A percentile compares a stretch with the other conserved stretches of the same genome.
Evolutionary conservation across 345 rosid species (phyloP).

Genomic region (Camelina neglecta): DNA sequence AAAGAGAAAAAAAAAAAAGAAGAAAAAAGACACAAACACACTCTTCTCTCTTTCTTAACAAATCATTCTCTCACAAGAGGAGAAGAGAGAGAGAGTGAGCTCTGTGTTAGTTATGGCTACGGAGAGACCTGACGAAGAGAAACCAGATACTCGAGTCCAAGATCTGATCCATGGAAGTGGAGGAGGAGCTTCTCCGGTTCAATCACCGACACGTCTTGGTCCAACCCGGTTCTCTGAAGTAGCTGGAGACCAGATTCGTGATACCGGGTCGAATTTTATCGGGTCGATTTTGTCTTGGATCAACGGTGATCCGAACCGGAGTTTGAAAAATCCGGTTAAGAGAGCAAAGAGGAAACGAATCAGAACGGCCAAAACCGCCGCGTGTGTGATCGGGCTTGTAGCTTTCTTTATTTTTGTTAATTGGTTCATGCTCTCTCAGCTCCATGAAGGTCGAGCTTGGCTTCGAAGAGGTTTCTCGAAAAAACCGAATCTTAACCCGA

Average conservation of each 20-base stretch:
- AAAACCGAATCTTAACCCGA: slow-evolving; percentile 24
- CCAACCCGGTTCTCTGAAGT: slow-evolving; percentile 50
- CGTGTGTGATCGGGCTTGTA: slow-evolving; percentile 55
- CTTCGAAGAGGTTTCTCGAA: slow-evolving; percentile 41
- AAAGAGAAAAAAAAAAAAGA: slow-evolving; percentile 9
- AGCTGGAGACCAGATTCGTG: slow-evolving; percentile 26
- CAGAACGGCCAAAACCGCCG: slow-evolving; percentile 52
- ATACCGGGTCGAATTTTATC: slow-evolving; percentile 25
- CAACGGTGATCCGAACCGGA: slow-evolving; percentile 47
- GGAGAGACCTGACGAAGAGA: slow-evolving; percentile 45
- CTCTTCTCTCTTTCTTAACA: slow-evolving; percentile 19
- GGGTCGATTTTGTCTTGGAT: slow-evolving; percentile 44
- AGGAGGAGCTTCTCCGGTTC: slow-evolving; percentile 43
- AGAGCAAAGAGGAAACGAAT: slow-evolving; percentile 55
- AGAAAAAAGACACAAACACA: slow-evolving; percentile 11
- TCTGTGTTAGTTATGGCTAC: slow-evolving; percentile 32
- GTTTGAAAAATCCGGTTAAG: slow-evolving; percentile 41
- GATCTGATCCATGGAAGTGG: slow-evolving; percentile 45
- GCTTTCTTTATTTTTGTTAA: slow-evolving; percentile 72
- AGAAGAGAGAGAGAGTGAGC: slow-evolving; percentile 6
- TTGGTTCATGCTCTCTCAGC: slow-evolving; percentile 73
- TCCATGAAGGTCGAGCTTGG: slow-evolving; percentile 58
- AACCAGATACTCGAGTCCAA: slow-evolving; percentile 39
- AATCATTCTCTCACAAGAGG: slow-evolving; percentile 16
- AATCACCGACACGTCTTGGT: slow-evolving; percentile 43